Percentiles rank a stretch among this genome's conserved stretches.
Evolutionary conservation across 495 filamentous ascomycete genomes (phyloP).

Genomic region (Penicillium arizonense): DNA sequence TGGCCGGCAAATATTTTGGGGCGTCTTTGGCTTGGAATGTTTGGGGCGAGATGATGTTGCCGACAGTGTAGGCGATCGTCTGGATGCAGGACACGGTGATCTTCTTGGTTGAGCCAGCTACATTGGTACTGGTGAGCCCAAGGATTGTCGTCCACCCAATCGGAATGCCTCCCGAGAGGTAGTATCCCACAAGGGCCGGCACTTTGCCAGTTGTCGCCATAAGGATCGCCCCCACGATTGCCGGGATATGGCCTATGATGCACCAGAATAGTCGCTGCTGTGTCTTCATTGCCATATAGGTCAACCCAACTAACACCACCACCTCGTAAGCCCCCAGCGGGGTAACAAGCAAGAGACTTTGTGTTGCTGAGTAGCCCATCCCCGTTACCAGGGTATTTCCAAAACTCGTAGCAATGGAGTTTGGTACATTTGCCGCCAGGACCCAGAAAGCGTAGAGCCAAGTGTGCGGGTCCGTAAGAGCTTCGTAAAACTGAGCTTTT

Average conservation of each 20-base stretch:
- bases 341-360: slow-evolving; percentile 58
- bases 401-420: slow-evolving; percentile 34
- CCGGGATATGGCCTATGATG: slow-evolving; percentile 21
- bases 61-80: slow-evolving; percentile 55
- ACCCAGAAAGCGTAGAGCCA: slow-evolving; percentile 44
- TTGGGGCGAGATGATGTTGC: slow-evolving; percentile 53
- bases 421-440: slow-evolving; percentile 47
- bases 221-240: slow-evolving; percentile 53
- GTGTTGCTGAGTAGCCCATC: slow-evolving; percentile 34
- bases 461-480: slow-evolving; percentile 50
- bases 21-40: slow-evolving; percentile 50
- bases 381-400: slow-evolving; percentile 28
- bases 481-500: slow-evolving; percentile 50
- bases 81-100: slow-evolving; percentile 62
- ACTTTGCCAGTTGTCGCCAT: slow-evolving; percentile 34
- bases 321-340: slow-evolving; percentile 60
- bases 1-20: slow-evolving; percentile 56
- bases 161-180: slow-evolving; percentile 32
- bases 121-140: slow-evolving; percentile 50
- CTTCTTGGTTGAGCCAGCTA: slow-evolving; percentile 56
- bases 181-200: slow-evolving; percentile 45
- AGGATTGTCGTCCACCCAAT: slow-evolving; percentile 52
- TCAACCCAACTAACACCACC: slow-evolving; percentile 49
- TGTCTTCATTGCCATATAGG: slow-evolving; percentile 55
- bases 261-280: slow-evolving; percentile 22